Base-by-base conservation (phyloP, 129 eudicot genomes). In the Artemisia tridentata region DNA sequence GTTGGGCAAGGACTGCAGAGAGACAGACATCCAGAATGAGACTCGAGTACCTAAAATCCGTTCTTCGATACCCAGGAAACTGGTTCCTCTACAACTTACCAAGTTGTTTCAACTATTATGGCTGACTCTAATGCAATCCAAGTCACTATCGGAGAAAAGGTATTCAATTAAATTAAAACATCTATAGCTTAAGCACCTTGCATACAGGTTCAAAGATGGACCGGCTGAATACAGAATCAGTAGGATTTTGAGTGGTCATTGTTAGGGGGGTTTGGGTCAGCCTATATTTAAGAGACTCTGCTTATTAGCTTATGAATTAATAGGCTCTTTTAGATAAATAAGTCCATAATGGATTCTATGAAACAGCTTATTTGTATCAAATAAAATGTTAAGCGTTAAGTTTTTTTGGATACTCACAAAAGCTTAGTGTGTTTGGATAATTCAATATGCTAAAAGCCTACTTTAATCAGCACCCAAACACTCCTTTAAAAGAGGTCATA, bases 1-100 rank as follows among this genome's bases (percentile, higher is more conserved):
- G 91, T 79, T 88, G 96, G 91, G 85, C 86, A 68, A 79, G 91
- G 65, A 88, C 96, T 5, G 89, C 89, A 59, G 91, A 88, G 71
- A 86, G 96, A 53, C 96, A 88, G 67, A 86, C 91, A 49, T 85
- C 96, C 13, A 73, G 87, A 17, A 79, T 88, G 87, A 83, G 96
- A 72, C 67, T 83, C 1, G 84, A 81, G 73, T 88, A 88, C 76
- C 83, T 88, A 11, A 86, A 86, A 81, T 86, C 96, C 21, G 96
- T 86, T 25, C 91, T 88, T 88, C 29, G 91, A 88, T 73, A 80
- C 91, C n/a, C 88, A 88, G 73, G 91, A 88, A 73, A 86, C 84
- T 23, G 85, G 81, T 58, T 80, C 95, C n/a, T 85, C 91, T 13
- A 80, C 81, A 7, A 85, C 88, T 57, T 85, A 69, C 65, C 84